Evolutionary conservation across 257 asterid species (phyloP).

Genomic region (Eucommia ulmoides): DNA sequence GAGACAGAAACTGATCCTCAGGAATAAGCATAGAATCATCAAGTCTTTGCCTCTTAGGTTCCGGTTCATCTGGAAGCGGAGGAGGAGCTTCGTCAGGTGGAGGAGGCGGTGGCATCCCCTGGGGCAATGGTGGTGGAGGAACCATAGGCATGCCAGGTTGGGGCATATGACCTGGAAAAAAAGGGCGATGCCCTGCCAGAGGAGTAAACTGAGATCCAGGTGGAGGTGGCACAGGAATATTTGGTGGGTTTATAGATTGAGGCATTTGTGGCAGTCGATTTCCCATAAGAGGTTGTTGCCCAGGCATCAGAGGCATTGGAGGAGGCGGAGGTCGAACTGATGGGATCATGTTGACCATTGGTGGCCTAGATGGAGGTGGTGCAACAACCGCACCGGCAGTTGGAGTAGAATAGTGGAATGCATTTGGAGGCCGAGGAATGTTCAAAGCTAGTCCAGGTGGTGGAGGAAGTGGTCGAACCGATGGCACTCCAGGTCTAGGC

Average conservation of each 20-base stretch:
- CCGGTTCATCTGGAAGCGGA: conserved; percentile 91
- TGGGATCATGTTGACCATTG: conserved; percentile 47
- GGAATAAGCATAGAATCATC: conserved; percentile 77
- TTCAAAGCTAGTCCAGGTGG: conserved; percentile 77
- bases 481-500: conserved; percentile 56
- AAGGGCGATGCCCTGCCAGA: conserved; percentile 52
- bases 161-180: conserved; percentile 35
- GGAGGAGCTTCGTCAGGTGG: conserved; percentile 98
- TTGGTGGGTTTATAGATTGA: conserved; percentile 31
- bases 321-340: conserved; percentile 61
- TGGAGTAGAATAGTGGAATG: conserved; percentile 43
- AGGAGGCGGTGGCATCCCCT: conserved; percentile 71
- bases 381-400: conserved; percentile 29
- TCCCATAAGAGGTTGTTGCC: conserved; percentile 49
- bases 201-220: conserved; percentile 83
- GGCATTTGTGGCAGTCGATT: conserved; percentile 74
- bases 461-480: conserved; percentile 74
- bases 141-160: conserved; percentile 66
- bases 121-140: conserved; percentile 77
- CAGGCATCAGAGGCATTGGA: conserved; percentile 55
- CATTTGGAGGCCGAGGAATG: conserved; percentile 60
- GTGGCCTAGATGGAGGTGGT: conserved; percentile 68
- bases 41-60: conserved; percentile 85
- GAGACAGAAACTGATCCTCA: conserved; percentile 78
- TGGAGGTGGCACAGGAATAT: conserved; percentile 51